Base-by-base conservation (phyloP, 352 stramenopile genomes). In the Phytophthora sp. region DNA sequence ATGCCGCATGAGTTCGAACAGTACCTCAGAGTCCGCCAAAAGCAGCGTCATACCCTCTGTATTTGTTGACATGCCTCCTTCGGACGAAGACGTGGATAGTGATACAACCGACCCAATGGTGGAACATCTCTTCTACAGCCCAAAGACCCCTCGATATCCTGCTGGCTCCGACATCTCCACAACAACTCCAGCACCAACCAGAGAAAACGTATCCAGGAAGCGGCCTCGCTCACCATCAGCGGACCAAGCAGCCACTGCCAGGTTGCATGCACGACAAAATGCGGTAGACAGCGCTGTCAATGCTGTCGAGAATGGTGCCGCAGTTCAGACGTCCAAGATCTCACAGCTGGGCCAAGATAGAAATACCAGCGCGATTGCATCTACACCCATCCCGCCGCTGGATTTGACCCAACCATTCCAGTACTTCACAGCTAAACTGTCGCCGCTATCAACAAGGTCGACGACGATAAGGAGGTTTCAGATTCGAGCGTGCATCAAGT, bases 401-500 rank as follows among this genome's bases (percentile, higher is more conserved):
- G 60, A 79, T 20, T 63, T 52, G 9, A 66, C 39, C 2, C 46
- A 17, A 3, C 79, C 79, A 18, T 88, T 88, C 57, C 76, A 80
- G 62, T 88, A 88, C 64, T 88, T 88, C 26, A 65, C 44, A 45
- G 74, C 76, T 21, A 41, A 46, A n/a, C 39, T 44, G 39, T 32
- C 39, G 20, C 54, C 1, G 26, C 39, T 30, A 11, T 24, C 34
- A 54, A 50, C 27, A 26, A 35, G 27, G 45, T 55, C 10, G 39
- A 72, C 15, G 49, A n/a, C n/a, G n/a, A n/a, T n/a, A n/a, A n/a
- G n/a, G n/a, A 77, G 68, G 57, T 69, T 87, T n/a, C 56, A 70
- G 10, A 78, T 95, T 37, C 82, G 82, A 18, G 87, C 70, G 13
- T 94, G 83, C 53, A 77, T 95, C 52, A 92, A 95, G 67, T 95